Evolutionary conservation across 2,329 filamentous ascomycete genomes (phyloP).

Genomic region (Aspergillus pseudonomiae): DNA sequence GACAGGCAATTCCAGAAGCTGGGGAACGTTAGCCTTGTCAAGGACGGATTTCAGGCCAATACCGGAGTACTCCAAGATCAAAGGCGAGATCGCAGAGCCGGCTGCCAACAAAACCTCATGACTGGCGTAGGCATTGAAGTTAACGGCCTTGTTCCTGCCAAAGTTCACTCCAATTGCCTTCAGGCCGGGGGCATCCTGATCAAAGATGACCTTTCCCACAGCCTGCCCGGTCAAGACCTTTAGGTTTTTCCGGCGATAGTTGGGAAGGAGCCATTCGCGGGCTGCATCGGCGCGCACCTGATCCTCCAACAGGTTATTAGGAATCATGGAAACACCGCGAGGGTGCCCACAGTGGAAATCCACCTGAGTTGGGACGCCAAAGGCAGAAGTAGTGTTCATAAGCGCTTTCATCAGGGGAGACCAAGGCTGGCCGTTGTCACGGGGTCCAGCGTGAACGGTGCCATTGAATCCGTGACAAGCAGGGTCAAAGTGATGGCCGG

Average conservation of each 20-base stretch:
- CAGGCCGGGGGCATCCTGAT: slow-evolving; percentile 6
- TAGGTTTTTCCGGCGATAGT: slow-evolving; percentile 23
- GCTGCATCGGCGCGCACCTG: slow-evolving; percentile 33
- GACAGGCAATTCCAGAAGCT: slow-evolving; percentile 31
- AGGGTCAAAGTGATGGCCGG: slow-evolving; percentile 27
- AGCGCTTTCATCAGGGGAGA: slow-evolving; percentile 28
- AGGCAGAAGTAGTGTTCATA: slow-evolving; percentile 21
- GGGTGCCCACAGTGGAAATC: slow-evolving; percentile 31
- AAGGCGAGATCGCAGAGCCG: slow-evolving; percentile 28
- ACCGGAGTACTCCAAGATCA: slow-evolving; percentile 32
- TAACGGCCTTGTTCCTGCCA: slow-evolving; percentile 24
- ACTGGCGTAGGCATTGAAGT: slow-evolving; percentile 25
- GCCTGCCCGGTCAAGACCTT: slow-evolving; percentile 29
- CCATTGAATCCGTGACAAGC: slow-evolving; percentile 29
- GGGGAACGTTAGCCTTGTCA: slow-evolving; percentile 18
- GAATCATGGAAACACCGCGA: slow-evolving; percentile 34
- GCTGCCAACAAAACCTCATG: slow-evolving; percentile 33
- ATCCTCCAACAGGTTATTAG: slow-evolving; percentile 27
- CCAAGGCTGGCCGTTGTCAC: slow-evolving; percentile 24
- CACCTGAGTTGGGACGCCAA: slow-evolving; percentile 19
- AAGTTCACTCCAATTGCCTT: slow-evolving; percentile 31
- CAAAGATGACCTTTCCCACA: slow-evolving; percentile 28
- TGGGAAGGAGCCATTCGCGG: slow-evolving; percentile 30
- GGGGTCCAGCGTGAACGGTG: slow-evolving; percentile 24
- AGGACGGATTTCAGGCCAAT: slow-evolving; percentile 27